Evolutionary conservation across 163 green algal genomes (phyloP), one percentile per base, ranked within the genome.

Genomic region (Scenedesmus sp.): DNA sequence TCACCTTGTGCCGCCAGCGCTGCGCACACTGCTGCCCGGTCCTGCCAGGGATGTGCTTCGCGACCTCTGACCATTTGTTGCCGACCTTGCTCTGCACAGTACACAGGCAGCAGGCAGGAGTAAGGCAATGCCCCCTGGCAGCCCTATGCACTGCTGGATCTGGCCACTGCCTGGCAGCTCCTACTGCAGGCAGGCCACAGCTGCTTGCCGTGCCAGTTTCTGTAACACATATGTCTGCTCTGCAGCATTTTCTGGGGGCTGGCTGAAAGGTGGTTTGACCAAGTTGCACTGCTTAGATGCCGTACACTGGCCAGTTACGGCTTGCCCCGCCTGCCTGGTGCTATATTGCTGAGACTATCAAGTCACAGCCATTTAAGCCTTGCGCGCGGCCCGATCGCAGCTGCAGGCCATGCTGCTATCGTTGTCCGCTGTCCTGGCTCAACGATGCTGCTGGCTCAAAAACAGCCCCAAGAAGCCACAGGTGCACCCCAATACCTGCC

Each of bases 1-100:
- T 20, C 85, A 98, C 97, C 92, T 97, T 96, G 91, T 99, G 97
- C 15, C 97, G 94, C 97, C 97, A 99, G 23, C 97, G 95, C 92
- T 99, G 97, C 3, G 97, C 97, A 90, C 97, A 99, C 86, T 98
- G 96, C 93, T 99, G 97, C 0, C 97, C 97, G 18, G 95, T 99
- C 6, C 97, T 95, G 34, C 95, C 96, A 9, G 95, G 93, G 34
- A 99, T 98, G 88, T 98, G 93, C 88, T 96, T 94, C 1, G 96
- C 96, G 2, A 99, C 96, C 34, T 93, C 92, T 4, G 93, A 94
- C 97, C 97, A 99, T 77, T 95, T 95, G 92, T 98, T 98, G 84
- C 97, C 96, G 66, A 97, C 89, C 86, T 97, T 94, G 12, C 87
- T 92, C 94, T 98, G 96, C 79, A n/a, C 1, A 73, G 26, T 26